Base-by-base conservation (phyloP, 2,329 filamentous ascomycete genomes). In the Aspergillus fumigatus region DNA sequence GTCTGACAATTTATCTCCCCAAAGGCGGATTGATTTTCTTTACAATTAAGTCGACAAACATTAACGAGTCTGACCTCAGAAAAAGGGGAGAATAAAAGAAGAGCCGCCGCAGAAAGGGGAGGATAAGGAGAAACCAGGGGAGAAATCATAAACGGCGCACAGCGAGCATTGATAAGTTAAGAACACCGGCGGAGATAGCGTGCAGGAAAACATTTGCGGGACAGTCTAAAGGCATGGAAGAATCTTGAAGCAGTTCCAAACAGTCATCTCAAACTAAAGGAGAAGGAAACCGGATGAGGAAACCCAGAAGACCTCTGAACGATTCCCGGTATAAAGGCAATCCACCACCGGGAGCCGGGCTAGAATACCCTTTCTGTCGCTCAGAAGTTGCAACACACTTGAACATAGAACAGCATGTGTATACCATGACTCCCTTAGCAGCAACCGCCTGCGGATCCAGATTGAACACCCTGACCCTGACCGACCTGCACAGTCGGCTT, bases 401-500 rank as follows among this genome's bases (percentile, higher is more conserved):
- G 43, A 58, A 60, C 61, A 63, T 52, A 65, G 59, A 65, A 61
- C 63, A 66, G 62, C 64, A 61, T 61, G 63, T 60, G 54, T 57
- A 64, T 62, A 52, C 41, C 52, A 54, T 51, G 26, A 54, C 50
- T 62, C 62, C 69, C 82, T 81, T 95, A 97, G 82, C 92, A 97
- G 85, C 92, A 97, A 75, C 90, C 88, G 72, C 89, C 88, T 73
- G 85, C 90, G 68, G 89, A 90, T 67, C 88, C 88, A 70, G 87
- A 89, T 76, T 95, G 90, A 66, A 99, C 93, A 69, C 92, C 92
- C 78, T 96, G 92, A 72, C 94, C 94, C 74, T 92, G 89, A 58
- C 92, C 90, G 70, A 99, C 94, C 75, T 96, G 92, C 69, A 99
- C 92, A 69, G 90, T 96, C 64, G 93, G 93, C 84, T 97, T 99